These are phyloP conservation scores for Lentinus tigrinus DNA, from an alignment of 768 basidiomycete genomes.

Conservation along the genomic window DNA sequence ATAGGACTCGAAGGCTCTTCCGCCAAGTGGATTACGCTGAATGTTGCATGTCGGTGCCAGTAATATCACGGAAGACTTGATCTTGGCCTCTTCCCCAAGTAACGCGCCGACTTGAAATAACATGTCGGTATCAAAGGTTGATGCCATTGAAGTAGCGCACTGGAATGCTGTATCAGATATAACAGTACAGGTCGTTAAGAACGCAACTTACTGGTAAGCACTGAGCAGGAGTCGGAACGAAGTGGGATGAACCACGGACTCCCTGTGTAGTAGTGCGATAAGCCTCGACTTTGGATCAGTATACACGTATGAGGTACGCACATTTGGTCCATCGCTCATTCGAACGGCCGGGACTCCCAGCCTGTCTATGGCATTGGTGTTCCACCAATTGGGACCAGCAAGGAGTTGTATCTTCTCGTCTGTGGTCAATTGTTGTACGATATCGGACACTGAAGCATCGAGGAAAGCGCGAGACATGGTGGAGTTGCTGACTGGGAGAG, in stretches of 20 bases:
- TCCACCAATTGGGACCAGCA: constrained; percentile 72
- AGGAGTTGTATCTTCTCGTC: constrained; percentile 67
- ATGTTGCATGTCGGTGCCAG: constrained; percentile 78
- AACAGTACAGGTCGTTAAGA: neutral
- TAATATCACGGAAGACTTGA: constrained; percentile 60
- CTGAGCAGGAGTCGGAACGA: constrained; percentile 62
- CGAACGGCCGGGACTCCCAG: constrained; percentile 65
- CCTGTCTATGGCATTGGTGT: constrained; percentile 54
- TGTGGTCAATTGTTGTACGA: constrained; percentile 48
- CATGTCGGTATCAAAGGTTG: constrained; percentile 66
- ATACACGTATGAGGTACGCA: constrained; percentile 20
- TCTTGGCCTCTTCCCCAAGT: constrained; percentile 63
- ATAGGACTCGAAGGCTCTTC: constrained; percentile 68
- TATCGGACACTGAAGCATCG: constrained; percentile 49
- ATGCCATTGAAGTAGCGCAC: constrained; percentile 70
- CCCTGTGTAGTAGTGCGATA: constrained; percentile 39
- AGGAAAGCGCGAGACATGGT: constrained; percentile 46
- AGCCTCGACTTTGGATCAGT: neutral
- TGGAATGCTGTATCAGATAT: constrained; percentile 22
- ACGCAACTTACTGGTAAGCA: constrained; percentile 63
- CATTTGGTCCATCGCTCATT: constrained; percentile 73
- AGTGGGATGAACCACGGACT: constrained; percentile 65
- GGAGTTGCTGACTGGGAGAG: neutral
- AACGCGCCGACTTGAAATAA: constrained; percentile 54
- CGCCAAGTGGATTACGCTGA: constrained; percentile 60